These are phyloP conservation scores for Limnanthes douglasii DNA, from an alignment of 345 rosid genomes.

Conservation along the genomic window DNA sequence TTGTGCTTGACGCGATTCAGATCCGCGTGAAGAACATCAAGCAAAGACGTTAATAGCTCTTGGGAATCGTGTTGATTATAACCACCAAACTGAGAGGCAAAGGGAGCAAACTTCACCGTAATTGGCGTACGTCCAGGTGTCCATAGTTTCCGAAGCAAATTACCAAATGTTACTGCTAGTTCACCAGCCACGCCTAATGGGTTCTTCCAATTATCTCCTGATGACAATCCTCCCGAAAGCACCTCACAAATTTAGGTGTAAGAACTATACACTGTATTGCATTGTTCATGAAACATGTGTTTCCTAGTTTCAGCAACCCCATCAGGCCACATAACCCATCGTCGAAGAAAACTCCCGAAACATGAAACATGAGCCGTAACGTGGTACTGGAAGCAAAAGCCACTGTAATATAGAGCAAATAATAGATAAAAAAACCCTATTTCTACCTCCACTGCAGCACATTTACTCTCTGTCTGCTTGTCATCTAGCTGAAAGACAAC, in stretches of 20 bases:
- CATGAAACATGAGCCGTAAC: too few species aligned
- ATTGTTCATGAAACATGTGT: conserved; percentile 99
- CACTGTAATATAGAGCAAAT: too few species aligned
- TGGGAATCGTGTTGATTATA: conserved; percentile 98
- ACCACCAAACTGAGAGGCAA: conserved; percentile 98
- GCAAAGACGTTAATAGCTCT: conserved; percentile 92
- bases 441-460: too few species aligned
- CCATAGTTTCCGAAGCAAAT: conserved; percentile 89
- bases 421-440: too few species aligned
- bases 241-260: conserved; percentile 91
- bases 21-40: conserved; percentile 99
- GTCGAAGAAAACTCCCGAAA: too few species aligned
- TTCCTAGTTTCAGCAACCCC: conserved; percentile 89
- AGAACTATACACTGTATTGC: conserved; percentile 99
- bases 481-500: too few species aligned
- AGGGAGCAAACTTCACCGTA: conserved; percentile 85
- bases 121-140: conserved; percentile 86
- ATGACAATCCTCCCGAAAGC: conserved; percentile 84
- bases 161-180: conserved; percentile 92
- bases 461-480: too few species aligned
- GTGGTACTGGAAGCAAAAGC: too few species aligned
- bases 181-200: conserved; percentile 99
- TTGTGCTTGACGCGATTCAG: conserved; percentile 91
- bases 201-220: conserved; percentile 90
- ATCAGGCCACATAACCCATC: too few species aligned